Evolutionary conservation across 2,329 filamentous ascomycete genomes (phyloP).

Genomic region (Claviceps arundinis): DNA sequence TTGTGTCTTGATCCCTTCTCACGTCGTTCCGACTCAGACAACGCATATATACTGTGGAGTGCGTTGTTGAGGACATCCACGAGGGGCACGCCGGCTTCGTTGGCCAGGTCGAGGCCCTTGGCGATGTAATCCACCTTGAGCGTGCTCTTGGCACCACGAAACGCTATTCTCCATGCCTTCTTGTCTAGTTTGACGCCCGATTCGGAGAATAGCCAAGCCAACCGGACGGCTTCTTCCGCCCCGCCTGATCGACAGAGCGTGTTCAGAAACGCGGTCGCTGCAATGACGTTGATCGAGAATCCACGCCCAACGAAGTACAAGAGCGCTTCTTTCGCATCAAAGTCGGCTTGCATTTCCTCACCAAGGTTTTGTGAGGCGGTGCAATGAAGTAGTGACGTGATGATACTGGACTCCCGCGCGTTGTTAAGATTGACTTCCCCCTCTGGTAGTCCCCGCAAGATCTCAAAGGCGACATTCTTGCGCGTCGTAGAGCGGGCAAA

Average conservation of each 20-base stretch:
- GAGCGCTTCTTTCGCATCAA: constrained; percentile 19
- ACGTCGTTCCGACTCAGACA: constrained; percentile 26
- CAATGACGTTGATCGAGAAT: constrained; percentile 46
- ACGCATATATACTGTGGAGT: constrained; percentile 36
- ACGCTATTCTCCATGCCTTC: constrained; percentile 54
- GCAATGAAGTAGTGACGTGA: constrained; percentile 43
- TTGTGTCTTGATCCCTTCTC: constrained; percentile 17
- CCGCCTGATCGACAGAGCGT: constrained; percentile 48
- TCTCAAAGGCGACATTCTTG: constrained; percentile 30
- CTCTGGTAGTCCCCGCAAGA: constrained; percentile 25
- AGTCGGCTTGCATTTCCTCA: constrained; percentile 9
- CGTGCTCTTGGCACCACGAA: constrained; percentile 54
- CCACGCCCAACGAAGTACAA: constrained; percentile 42
- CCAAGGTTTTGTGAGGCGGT: constrained; percentile 9
- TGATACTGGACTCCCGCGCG: constrained; percentile 36
- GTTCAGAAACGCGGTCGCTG: constrained; percentile 55
- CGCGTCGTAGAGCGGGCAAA: constrained; percentile 26
- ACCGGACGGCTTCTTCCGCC: constrained; percentile 21
- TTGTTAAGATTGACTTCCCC: constrained; percentile 31
- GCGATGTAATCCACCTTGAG: constrained; percentile 39
- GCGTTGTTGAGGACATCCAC: constrained; percentile 22
- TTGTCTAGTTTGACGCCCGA: constrained; percentile 46
- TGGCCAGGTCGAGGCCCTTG: constrained; percentile 22
- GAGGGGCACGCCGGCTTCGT: constrained; percentile 34
- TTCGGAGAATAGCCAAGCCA: constrained; percentile 21